Evolutionary conservation across 805 yeast species (phyloP), one percentile per base, ranked within the genome.

Genomic region (Candida maesae): DNA sequence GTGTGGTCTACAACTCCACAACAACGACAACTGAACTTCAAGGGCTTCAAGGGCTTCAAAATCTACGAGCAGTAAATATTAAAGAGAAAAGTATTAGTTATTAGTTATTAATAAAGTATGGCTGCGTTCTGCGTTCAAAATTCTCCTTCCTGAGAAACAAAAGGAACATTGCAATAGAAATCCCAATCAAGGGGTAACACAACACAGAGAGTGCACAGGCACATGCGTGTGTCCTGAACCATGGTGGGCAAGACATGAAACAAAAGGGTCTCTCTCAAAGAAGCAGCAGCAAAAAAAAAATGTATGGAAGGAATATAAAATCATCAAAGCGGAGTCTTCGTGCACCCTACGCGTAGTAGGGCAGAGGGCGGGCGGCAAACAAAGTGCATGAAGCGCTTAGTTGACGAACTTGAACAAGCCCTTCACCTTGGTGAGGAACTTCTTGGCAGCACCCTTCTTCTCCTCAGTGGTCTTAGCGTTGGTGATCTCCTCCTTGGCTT

Each of bases 381-480:
- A 18, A 28, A 15, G 13, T 6, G 18, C 6, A 14, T 9, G n/a
- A 13, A 10, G 11, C 6, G 18, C 26, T 43, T 36, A 43, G 41
- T 39, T 39, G 35, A 53, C 38, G 10, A 21, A 14, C 24, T 36
- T 21, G 39, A 41, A 39, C 28, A 52, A 14, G 17, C 42, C 30
- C 46, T 56, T 56, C 17, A 55, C 14, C 51, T 53, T 56, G 30
- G 50, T 44, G 14, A 44, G 10, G n/a, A 50, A 38, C 49, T 51
- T 56, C 50, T 56, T 55, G 40, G 47, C 34, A 40, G 51, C 40
- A 16, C 40, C 35, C 44, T 52, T 51, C 52, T 56, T 56, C 39
- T 50, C 59, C 19, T 41, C 52, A 32, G 46, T 46, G 32, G 42
- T 42, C 21, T 37, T 46, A 30, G 44, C 53, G 42, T 39, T 42